Evolutionary conservation across 2,329 filamentous ascomycete genomes (phyloP), one percentile per base, ranked within the genome.

Genomic region (Cryphonectria japonica): DNA sequence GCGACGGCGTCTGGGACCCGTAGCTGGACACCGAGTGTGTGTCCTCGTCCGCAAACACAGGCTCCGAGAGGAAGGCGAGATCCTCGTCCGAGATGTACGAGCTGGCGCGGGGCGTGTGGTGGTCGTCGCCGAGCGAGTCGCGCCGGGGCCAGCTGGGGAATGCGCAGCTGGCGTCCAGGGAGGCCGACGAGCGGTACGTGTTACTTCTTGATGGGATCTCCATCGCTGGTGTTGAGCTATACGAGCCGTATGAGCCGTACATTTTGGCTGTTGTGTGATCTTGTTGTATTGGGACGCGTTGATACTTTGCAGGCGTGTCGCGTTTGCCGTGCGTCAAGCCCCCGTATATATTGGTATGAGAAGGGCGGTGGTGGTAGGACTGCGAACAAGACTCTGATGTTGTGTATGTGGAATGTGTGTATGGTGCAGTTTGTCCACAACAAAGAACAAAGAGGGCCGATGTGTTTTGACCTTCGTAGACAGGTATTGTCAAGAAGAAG

Each of bases 31-130:
- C 79, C 78, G 83, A 86, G 78, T 79, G 81, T 72, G 79, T 75
- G 76, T 87, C 85, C 75, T 88, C 84, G 73, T 87, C 85, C 75
- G 87, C 85, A 69, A 85, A 83, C 74, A 83, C 80, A 75, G 85
- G 83, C 77, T 83, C 80, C 70, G 86, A 83, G 79, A 88, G 86
- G 57, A 71, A 72, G 8, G 65, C 54, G 69, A 91, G 85, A 75
- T 91, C 89, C 80, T 91, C 89, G 81, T 91, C 89, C 59, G 88
- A 89, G 73, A 91, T 83, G 79, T 85, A 89, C 0, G 87, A 87
- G 2, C 85, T 85, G 26, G 86, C 84, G 71, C 84, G 83, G 6
- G 71, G 65, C 1, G 41, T 63, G 74, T 82, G 79, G 71, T 82
- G 79, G 71, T 80, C 78, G 68, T 77, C 77, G 75, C 81, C 78